A percentile compares a stretch with the other conserved stretches of the same genome.
Conservation (phyloP, 305 asterid genomes). For the Plantago coronopus region DNA sequence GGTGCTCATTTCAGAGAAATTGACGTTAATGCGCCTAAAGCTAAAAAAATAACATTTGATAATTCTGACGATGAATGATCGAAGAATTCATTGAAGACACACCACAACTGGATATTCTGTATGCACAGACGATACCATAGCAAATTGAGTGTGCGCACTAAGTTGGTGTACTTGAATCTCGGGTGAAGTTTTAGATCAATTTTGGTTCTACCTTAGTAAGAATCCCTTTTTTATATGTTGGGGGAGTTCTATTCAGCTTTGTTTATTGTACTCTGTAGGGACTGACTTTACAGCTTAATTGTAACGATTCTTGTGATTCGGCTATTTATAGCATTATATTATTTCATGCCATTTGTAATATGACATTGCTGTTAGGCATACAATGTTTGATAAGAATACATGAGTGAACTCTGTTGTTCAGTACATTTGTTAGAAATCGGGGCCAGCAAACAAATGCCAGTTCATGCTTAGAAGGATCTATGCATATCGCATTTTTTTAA, state of each 20-base stretch:
- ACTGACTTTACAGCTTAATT: no score
- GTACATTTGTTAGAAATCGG: no score
- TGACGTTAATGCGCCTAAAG: slow-evolving; percentile 80
- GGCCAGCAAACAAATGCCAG: no score
- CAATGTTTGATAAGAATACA: no score
- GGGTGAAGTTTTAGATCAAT: not conserved
- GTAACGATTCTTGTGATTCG: not conserved
- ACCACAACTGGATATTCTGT: not conserved
- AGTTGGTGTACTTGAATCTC: not conserved
- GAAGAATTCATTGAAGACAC: not conserved
- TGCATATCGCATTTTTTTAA: no score
- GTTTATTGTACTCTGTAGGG: not conserved
- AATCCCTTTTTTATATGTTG: not conserved
- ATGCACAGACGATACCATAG: not conserved
- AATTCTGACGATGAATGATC: slow-evolving; percentile 74
- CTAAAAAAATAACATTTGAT: slow-evolving; percentile 65
- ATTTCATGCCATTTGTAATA: not conserved
- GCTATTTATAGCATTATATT: not conserved
- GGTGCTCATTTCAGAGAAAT: slow-evolving; percentile 97
- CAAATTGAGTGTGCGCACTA: not conserved
- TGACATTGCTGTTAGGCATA: no score
- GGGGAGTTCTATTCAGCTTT: not conserved
- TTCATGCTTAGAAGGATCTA: no score
- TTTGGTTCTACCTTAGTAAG: slow-evolving; percentile 16
- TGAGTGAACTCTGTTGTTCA: no score